Evolutionary conservation across 129 eudicot genomes (phyloP), one percentile per base, ranked within the genome.

Genomic region (Arctium lappa): DNA sequence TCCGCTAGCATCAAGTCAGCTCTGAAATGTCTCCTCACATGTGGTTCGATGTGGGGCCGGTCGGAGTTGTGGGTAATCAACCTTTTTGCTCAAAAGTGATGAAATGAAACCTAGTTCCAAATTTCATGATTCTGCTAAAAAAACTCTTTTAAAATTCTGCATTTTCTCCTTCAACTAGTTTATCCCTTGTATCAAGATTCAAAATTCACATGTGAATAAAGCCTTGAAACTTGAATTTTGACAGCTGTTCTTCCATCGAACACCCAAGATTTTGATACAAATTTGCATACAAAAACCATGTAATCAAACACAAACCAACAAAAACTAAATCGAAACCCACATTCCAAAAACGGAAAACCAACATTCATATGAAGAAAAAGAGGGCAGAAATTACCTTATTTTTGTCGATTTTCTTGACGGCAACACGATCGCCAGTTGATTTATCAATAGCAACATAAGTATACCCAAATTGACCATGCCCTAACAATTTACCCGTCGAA

Each of bases 391-490:
- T 40, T 73, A 94, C 98, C 98, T 94, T 94, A 66, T 87, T 88
- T 84, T 94, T 94, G 39, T 92, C 98, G 81, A 94, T 94, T 89
- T 86, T 92, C 93, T 95, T 95, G 39, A 95, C 98, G n/a, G 98
- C 98, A 81, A 95, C 98, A 80, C 93, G 97, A 87, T 95, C 92
- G 8, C 97, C 98, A 78, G 82, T 88, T 48, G 82, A 81, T 82
- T 90, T 95, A 83, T 95, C 91, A 37, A 92, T 85, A 18, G 98
- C 98, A 87, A 89, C 94, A 88, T 95, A 95, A 2, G 98, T 95
- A 40, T 92, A 95, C 48, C 98, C 98, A 87, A 95, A 95, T 84
- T 92, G 98, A 16, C 98, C 98, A 87, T 92, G 98, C 2, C 98
- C 98, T 88, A 95, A 85, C 88, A 95, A 86, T 76, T 95, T 92